Evolutionary conservation across 2,329 filamentous ascomycete genomes (phyloP).

Genomic region (Davidsoniella australis): DNA sequence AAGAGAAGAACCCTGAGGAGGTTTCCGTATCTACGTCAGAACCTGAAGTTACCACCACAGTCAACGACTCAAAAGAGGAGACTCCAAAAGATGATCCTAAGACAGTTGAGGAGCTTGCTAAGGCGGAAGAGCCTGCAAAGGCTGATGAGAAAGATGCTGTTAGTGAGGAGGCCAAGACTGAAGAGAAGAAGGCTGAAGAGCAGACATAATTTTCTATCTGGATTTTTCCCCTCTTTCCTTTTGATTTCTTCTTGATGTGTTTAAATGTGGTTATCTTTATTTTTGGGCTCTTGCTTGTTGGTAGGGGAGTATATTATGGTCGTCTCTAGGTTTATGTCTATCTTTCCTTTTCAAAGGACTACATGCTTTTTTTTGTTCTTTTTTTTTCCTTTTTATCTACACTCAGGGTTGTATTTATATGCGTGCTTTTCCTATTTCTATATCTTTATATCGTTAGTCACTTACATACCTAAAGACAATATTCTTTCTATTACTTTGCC

Average conservation of each 20-base stretch:
- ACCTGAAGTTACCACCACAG: constrained; percentile 8
- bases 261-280: not conserved
- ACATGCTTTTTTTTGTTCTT: too few species aligned
- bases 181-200: not conserved
- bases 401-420: too few species aligned
- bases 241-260: not conserved
- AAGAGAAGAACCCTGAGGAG: constrained; percentile 13
- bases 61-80: not conserved
- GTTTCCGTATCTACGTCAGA: not conserved
- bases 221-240: not conserved
- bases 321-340: not conserved
- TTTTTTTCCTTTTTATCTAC: too few species aligned
- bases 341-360: not conserved
- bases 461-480: too few species aligned
- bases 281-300: not conserved
- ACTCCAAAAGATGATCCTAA: not conserved
- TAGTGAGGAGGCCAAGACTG: not conserved
- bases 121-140: constrained; percentile 1
- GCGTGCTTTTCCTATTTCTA: too few species aligned
- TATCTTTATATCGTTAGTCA: too few species aligned
- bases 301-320: not conserved
- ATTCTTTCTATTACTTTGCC: too few species aligned
- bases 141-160: not conserved
- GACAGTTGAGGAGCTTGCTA: not conserved
- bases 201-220: not conserved